phyloP scores from a whole-genome alignment of 768 basidiomycete species.

The Plicaturopsis crispa region DNA sequence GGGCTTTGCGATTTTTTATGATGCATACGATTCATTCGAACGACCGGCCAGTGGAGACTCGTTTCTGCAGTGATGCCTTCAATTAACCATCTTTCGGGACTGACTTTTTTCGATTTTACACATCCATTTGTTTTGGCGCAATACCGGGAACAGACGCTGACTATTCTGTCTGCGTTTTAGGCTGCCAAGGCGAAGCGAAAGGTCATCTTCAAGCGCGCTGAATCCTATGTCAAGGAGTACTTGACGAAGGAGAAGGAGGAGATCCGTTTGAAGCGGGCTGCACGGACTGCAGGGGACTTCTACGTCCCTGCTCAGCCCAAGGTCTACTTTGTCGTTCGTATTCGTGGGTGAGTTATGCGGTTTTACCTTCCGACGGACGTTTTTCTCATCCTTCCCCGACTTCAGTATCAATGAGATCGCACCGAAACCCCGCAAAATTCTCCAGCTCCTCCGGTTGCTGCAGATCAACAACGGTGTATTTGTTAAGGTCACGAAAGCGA shows the following conservation, averaged over 20 bases:
- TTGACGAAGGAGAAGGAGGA: slow-evolving; percentile 89
- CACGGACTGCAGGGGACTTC: slow-evolving; percentile 89
- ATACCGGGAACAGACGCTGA: background rate
- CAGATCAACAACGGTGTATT: slow-evolving; percentile 99
- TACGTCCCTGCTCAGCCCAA: slow-evolving; percentile 97
- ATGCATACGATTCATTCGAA: slow-evolving; percentile 78
- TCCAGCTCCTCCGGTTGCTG: slow-evolving; percentile 95
- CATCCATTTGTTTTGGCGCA: slow-evolving; percentile 9
- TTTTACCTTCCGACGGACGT: too few relatives aligned
- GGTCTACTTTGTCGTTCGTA: slow-evolving; percentile 95
- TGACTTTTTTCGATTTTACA: slow-evolving; percentile 29
- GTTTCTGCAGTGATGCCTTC: slow-evolving; percentile 64
- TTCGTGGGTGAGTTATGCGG: slow-evolving; percentile 77
- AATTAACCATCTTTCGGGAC: slow-evolving; percentile 97
- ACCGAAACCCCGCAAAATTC: slow-evolving; percentile 98
- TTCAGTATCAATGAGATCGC: slow-evolving; percentile 98
- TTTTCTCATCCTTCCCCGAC: slow-evolving; percentile 9
- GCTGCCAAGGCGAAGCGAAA: slow-evolving; percentile 87
- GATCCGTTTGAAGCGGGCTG: slow-evolving; percentile 89
- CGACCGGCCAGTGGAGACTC: slow-evolving; percentile 63
- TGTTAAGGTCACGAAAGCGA: slow-evolving; percentile 93
- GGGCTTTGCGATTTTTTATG: slow-evolving; percentile 33
- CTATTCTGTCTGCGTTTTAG: slow-evolving; percentile 31
- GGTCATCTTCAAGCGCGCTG: slow-evolving; percentile 99
- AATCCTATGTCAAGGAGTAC: slow-evolving; percentile 97